Percentiles rank a stretch among this genome's conserved stretches.
These are phyloP conservation scores for Triticum monococcum DNA, from an alignment of 176 grass and related monocot species.

Conservation along the genomic window DNA sequence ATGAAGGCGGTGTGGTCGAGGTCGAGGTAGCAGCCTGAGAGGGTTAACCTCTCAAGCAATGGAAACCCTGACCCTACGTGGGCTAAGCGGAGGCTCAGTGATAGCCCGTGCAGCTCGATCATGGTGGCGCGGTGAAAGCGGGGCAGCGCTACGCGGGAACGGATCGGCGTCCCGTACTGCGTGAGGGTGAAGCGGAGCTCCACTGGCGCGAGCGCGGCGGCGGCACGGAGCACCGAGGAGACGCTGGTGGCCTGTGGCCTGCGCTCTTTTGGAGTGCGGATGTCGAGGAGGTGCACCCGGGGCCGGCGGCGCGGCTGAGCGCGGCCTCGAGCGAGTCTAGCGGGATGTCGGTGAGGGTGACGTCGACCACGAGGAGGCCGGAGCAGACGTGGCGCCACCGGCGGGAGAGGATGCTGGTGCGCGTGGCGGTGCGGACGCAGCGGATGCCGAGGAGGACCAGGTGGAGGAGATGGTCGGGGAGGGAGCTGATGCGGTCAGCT, in stretches of 20 bases:
- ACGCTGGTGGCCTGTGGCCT: background rate
- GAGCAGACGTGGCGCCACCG: background rate
- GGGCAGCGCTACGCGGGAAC: background rate
- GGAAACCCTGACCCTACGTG: background rate
- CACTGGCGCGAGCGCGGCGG: background rate
- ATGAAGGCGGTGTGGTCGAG: background rate
- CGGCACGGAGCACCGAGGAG: background rate
- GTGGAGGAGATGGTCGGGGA: background rate
- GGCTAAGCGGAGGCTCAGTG: background rate
- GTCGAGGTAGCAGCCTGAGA: background rate
- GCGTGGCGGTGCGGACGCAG: background rate
- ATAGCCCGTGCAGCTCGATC: background rate
- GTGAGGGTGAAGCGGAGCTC: background rate
- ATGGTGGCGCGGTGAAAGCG: background rate
- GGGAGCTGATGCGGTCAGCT: background rate
- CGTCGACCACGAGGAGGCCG: background rate
- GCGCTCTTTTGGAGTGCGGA: background rate
- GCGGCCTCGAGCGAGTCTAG: background rate
- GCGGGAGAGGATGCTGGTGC: background rate
- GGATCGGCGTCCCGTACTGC: too few species aligned
- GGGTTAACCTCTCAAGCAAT: background rate
- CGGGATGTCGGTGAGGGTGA: background rate
- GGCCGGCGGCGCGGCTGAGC: background rate
- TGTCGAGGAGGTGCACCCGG: background rate
- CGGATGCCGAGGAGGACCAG: background rate